Evolutionary conservation across 108 stramenopile genomes (phyloP), one percentile per base, ranked within the genome.

Genomic region (Nitzschia inconspicua): DNA sequence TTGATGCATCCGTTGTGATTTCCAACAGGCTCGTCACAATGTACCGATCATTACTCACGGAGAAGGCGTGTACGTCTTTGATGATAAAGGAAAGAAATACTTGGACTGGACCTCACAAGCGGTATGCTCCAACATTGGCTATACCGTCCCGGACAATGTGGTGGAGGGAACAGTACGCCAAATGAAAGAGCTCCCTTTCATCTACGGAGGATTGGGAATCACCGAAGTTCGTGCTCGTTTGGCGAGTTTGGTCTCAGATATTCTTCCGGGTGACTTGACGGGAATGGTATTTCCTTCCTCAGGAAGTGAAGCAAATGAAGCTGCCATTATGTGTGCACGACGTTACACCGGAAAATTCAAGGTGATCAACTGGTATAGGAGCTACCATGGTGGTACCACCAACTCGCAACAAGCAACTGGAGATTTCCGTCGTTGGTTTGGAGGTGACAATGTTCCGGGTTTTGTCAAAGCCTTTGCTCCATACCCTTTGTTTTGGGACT

Each of bases 261-360:
- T 83, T 39, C 64, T 83, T 9, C 80, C 85, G 3, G 80, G 73
- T 26, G 70, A 80, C 28, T 54, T 86, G 35, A 50, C 54, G 49
- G 76, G 75, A 30, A 96, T 83, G 19, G 95, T 98, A 75, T 98
- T 94, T 78, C 96, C 95, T 50, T 93, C 91, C 66, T 86, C 84
- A 3, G 97, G 97, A 2, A 91, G 91, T 2, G 97, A 98, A 60
- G 94, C 95, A 32, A 96, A 96, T 58, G 97, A 98, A 77, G 97
- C 89, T 6, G 95, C 89, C 16, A 90, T 98, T 63, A 95, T 97
- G 83, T 78, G 96, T 66, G 88, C 95, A 9, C 89, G 95, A 48
- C 86, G 90, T 18, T 83, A 61, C 76, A 80, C 80, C 35, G 85
- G 80, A n/a, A 50, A 70, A 4, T 49, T 67, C 36, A 86, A 82